Conservation (phyloP, 768 basidiomycete genomes). For the Pluteus cervinus region DNA sequence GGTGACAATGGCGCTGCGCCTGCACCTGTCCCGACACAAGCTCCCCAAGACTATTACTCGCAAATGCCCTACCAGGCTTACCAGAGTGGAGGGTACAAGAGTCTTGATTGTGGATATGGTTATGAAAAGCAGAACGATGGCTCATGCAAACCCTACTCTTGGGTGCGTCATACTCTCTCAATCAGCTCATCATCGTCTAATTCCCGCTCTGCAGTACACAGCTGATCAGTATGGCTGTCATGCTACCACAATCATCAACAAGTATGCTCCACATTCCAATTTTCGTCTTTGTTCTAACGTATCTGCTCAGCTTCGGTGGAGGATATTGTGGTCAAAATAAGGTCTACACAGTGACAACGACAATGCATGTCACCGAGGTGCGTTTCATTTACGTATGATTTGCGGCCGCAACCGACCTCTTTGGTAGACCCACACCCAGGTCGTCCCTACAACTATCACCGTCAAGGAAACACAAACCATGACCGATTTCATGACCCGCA, state of each 20-base stretch:
- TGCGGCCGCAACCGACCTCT: constrained; percentile 1
- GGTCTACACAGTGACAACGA: constrained; percentile 17
- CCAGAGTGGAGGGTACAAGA: constrained; percentile 57
- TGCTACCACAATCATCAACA: constrained; percentile 56
- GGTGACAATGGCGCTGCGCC: constrained; percentile 21
- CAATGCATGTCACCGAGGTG: constrained; percentile 32
- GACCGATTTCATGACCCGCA: constrained; percentile 28
- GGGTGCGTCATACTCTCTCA: constrained; percentile 38
- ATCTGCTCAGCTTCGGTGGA: constrained; percentile 5
- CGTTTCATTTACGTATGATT: constrained; percentile 2
- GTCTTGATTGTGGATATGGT: constrained; percentile 67
- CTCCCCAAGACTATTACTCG: constrained; percentile 34
- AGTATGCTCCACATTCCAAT: too few relatives aligned
- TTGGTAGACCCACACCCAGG: constrained; percentile 21
- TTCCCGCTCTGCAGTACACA: constrained; percentile 24
- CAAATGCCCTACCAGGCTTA: constrained; percentile 57
- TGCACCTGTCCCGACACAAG: constrained; percentile 25
- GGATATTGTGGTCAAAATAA: constrained; percentile 9
- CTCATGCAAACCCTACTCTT: constrained; percentile 45
- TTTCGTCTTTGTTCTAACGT: constrained; percentile 1
- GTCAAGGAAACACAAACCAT: constrained; percentile 28
- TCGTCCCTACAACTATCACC: constrained; percentile 39
- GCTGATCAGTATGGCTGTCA: constrained; percentile 47
- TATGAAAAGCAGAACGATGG: constrained; percentile 52
- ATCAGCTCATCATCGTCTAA: constrained; percentile 2